A percentile compares a stretch with the other conserved stretches of the same genome.
Evolutionary conservation across 106 monocot species (phyloP).

Genomic region (Posidonia australis): DNA sequence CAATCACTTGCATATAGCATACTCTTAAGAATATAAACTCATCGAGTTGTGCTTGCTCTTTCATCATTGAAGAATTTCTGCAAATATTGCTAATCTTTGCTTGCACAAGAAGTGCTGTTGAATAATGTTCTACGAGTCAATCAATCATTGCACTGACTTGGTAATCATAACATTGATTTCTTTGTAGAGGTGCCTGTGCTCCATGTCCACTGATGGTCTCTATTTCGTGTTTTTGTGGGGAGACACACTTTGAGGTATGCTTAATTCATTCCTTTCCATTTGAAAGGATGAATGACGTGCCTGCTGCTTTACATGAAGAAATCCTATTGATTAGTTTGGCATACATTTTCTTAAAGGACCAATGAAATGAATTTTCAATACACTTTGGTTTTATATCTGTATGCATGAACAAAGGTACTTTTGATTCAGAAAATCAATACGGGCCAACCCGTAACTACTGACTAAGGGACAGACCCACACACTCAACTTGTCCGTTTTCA

Average conservation of each 20-base stretch:
- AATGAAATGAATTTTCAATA: too few relatives aligned
- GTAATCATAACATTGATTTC: background rate
- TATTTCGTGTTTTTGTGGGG: slow-evolving; percentile 79
- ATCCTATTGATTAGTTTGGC: background rate
- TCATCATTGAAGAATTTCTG: background rate
- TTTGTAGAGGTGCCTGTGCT: slow-evolving; percentile 66
- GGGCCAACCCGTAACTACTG: too few relatives aligned
- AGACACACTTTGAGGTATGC: slow-evolving; percentile 75
- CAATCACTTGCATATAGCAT: too few relatives aligned
- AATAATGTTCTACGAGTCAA: background rate
- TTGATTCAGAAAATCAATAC: too few relatives aligned
- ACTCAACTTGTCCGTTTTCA: too few relatives aligned
- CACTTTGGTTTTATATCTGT: too few relatives aligned
- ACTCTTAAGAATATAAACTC: too few relatives aligned
- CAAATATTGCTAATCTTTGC: background rate
- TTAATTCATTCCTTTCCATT: background rate
- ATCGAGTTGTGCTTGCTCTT: background rate
- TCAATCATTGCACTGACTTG: background rate
- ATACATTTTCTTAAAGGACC: too few relatives aligned
- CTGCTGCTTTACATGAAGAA: background rate
- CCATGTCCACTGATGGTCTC: slow-evolving; percentile 91
- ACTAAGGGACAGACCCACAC: too few relatives aligned
- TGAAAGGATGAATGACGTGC: background rate
- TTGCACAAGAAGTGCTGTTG: background rate
- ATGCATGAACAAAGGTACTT: too few relatives aligned